These are phyloP conservation scores for Lyophyllum semitale DNA, from an alignment of 768 basidiomycete species.

Conservation along the genomic window DNA sequence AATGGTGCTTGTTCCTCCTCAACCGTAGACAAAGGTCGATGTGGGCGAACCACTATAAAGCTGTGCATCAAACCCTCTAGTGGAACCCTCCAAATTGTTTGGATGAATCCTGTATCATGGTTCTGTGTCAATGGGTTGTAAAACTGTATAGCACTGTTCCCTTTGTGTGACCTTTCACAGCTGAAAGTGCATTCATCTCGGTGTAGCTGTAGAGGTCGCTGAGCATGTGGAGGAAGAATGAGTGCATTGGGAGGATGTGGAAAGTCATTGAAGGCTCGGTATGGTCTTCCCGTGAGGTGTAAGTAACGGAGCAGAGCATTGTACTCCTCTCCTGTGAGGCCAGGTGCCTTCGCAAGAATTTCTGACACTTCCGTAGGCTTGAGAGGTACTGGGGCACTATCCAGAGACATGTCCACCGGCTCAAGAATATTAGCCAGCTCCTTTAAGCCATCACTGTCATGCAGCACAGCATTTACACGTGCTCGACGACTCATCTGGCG, in stretches of 20 bases:
- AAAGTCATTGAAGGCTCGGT: slow-evolving; percentile 9
- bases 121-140: slow-evolving; percentile 9
- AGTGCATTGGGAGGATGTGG: slow-evolving; percentile 11
- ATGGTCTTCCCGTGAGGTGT: slow-evolving; percentile 10
- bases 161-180: slow-evolving; percentile 16
- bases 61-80: background rate
- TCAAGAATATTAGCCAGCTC: slow-evolving; percentile 3
- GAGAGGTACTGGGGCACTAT: background rate
- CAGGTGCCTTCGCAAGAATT: slow-evolving; percentile 7
- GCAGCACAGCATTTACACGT: background rate
- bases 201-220: slow-evolving; percentile 9
- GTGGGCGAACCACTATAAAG: slow-evolving; percentile 21
- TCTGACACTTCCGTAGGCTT: slow-evolving; percentile 4
- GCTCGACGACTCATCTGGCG: slow-evolving; percentile 2
- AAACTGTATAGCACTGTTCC: slow-evolving; percentile 25
- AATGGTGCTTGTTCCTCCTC: slow-evolving; percentile 18
- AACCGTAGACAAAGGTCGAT: slow-evolving; percentile 10
- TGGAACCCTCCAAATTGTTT: slow-evolving; percentile 2
- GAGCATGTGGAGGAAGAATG: slow-evolving; percentile 17
- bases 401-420: no score
- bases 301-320: slow-evolving; percentile 17
- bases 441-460: slow-evolving; percentile 1
- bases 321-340: slow-evolving; percentile 10
- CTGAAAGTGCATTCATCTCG: slow-evolving; percentile 17
- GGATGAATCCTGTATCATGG: background rate